Evolutionary conservation across 1,284 basidiomycete genomes (phyloP).

Genomic region (Vanrija sp.): DNA sequence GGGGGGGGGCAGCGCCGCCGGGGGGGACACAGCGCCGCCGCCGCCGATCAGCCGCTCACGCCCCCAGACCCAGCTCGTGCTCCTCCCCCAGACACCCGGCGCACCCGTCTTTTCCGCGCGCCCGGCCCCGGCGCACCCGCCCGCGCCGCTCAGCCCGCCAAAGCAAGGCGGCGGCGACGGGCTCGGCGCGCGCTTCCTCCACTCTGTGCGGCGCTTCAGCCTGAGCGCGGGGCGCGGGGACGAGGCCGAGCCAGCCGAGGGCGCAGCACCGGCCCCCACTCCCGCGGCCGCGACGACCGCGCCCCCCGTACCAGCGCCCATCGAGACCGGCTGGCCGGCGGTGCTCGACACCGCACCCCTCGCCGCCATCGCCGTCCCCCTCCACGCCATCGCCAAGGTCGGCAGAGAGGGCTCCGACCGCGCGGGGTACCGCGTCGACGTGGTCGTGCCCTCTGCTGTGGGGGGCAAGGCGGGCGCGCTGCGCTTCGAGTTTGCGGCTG

Average conservation of each 20-base stretch:
- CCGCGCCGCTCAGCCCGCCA: not conserved
- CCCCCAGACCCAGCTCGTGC: slow-evolving; percentile 35
- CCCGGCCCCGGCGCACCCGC: slow-evolving; percentile 3
- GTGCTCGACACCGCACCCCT: slow-evolving; percentile 33
- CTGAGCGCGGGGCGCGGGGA: slow-evolving; percentile 28
- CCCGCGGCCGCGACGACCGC: slow-evolving; percentile 14
- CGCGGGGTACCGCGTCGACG: slow-evolving; percentile 1
- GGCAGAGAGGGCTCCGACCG: slow-evolving; percentile 1
- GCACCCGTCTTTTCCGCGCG: slow-evolving; percentile 31
- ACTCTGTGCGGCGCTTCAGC: slow-evolving; percentile 4
- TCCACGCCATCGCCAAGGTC: slow-evolving; percentile 28
- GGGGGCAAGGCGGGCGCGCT: slow-evolving; percentile 30
- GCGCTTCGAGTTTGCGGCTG: slow-evolving; percentile 44
- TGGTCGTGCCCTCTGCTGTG: slow-evolving; percentile 5
- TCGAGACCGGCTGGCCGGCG: slow-evolving; percentile 40
- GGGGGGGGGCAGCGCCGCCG: not conserved
- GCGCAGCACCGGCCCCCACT: too few species aligned
- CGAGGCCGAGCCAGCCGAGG: slow-evolving; percentile 20
- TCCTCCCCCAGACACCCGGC: slow-evolving; percentile 36
- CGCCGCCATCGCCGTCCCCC: slow-evolving; percentile 27
- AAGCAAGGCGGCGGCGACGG: slow-evolving; percentile 11
- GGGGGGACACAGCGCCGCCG: too few species aligned
- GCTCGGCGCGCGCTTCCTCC: slow-evolving; percentile 8
- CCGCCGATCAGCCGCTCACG: too few species aligned
- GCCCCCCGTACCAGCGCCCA: slow-evolving; percentile 8